These are phyloP conservation scores for Capsella rubella DNA, from an alignment of 441 rosid species.

Conservation along the genomic window DNA sequence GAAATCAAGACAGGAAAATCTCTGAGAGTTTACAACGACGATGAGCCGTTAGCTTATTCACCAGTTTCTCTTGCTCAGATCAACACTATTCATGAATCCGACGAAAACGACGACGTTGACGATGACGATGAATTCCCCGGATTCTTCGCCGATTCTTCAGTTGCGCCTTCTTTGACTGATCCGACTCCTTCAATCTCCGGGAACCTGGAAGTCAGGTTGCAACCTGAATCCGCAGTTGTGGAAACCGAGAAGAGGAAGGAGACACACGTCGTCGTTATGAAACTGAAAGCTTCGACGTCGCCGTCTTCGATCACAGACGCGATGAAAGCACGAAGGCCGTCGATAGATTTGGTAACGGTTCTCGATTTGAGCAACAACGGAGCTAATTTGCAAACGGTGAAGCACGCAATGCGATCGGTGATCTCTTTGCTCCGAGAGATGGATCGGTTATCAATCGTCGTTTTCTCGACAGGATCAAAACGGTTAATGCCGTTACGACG, in stretches of 20 bases:
- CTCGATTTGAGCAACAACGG: conserved; percentile 63
- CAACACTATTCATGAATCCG: conserved; percentile 82
- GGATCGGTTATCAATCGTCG: conserved; percentile 86
- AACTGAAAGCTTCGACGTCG: conserved; percentile 62
- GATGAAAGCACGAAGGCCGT: conserved; percentile 53
- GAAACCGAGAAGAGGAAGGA: conserved; percentile 60
- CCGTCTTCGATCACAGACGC: conserved; percentile 35
- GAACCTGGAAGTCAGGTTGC: conserved; percentile 52
- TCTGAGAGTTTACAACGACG: conserved; percentile 77
- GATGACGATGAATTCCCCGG: conserved; percentile 62
- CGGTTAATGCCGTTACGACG: conserved; percentile 70
- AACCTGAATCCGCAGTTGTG: conserved; percentile 74
- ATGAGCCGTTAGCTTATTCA: conserved; percentile 68
- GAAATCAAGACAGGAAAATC: conserved; percentile 50
- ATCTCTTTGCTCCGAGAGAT: conserved; percentile 64
- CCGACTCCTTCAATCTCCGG: conserved; percentile 33
- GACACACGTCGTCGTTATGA: conserved; percentile 67
- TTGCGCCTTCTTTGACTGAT: conserved; percentile 8
- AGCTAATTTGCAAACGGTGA: conserved; percentile 56
- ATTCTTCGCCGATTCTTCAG: conserved; percentile 47
- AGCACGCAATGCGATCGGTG: conserved; percentile 67
- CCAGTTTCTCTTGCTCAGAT: conserved; percentile 69
- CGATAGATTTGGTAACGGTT: conserved; percentile 79
- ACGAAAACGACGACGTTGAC: conserved; percentile 59
- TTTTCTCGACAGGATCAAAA: conserved; percentile 76